phyloP scores from a whole-genome alignment of 2,329 filamentous ascomycete species.

The Tolypocladium ophioglossoides region DNA sequence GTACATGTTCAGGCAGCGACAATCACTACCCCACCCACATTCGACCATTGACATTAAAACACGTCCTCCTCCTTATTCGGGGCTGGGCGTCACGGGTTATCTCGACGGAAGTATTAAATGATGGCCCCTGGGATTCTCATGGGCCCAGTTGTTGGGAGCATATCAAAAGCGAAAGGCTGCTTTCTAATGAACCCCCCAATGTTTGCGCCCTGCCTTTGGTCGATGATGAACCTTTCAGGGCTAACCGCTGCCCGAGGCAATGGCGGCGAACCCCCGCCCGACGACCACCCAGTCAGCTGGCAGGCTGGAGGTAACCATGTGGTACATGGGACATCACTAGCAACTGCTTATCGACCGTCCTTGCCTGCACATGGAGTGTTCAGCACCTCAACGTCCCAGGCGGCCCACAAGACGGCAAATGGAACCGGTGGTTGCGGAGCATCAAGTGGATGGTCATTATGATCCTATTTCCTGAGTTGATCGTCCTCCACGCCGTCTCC shows the following conservation, averaged over 20 bases:
- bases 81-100: no score
- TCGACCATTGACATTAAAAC: no score
- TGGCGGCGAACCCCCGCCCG: not conserved
- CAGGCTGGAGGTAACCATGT: not conserved
- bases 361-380: not conserved
- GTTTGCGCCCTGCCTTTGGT: not conserved
- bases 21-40: no score
- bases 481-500: not conserved
- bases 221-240: not conserved
- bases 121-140: no score
- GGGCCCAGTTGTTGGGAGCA: no score
- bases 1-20: no score
- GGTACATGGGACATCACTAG: not conserved
- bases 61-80: no score
- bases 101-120: no score
- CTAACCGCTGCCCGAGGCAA: not conserved
- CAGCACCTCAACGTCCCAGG: not conserved
- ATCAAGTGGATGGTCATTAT: not conserved
- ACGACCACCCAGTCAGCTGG: not conserved
- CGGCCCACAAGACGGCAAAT: not conserved
- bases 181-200: not conserved
- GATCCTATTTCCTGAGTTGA: not conserved
- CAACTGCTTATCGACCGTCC: not conserved
- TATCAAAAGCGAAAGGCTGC: no score
- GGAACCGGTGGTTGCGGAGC: not conserved